Evolutionary conservation across 2,329 filamentous ascomycete genomes (phyloP).

Genomic region (Cadophora malorum): DNA sequence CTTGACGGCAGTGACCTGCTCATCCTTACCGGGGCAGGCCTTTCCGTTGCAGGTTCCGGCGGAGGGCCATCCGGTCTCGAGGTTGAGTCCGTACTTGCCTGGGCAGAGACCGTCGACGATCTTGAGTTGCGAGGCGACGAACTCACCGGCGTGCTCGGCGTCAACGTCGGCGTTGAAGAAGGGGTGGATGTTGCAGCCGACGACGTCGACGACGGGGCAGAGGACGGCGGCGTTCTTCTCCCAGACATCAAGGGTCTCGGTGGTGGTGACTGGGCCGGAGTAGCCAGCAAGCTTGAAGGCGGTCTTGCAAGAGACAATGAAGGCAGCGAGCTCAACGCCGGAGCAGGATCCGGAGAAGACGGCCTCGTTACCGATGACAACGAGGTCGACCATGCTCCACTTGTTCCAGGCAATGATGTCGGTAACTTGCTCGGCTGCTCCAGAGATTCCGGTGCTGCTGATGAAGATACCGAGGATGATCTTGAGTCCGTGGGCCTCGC

Average conservation of each 20-base stretch:
- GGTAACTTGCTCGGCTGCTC: conserved; percentile 70
- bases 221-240: conserved; percentile 65
- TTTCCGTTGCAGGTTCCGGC: conserved; percentile 71
- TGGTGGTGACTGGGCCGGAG: conserved; percentile 78
- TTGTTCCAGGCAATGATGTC: conserved; percentile 75
- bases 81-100: conserved; percentile 75
- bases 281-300: conserved; percentile 71
- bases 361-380: conserved; percentile 92
- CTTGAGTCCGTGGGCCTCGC: conserved; percentile 69
- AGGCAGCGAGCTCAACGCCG: conserved; percentile 67
- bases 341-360: conserved; percentile 76
- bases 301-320: conserved; percentile 72
- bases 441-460: conserved; percentile 63
- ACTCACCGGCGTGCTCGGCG: conserved; percentile 73
- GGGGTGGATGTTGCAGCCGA: conserved; percentile 87
- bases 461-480: conserved; percentile 92
- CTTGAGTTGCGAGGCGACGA: conserved; percentile 76
- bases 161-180: conserved; percentile 83
- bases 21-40: conserved; percentile 68
- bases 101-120: conserved; percentile 74
- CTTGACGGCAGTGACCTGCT: conserved; percentile 77
- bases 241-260: conserved; percentile 84
- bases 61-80: conserved; percentile 91
- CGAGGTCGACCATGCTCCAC: conserved; percentile 74
- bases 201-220: conserved; percentile 77